These are phyloP conservation scores for Capsicum chinense DNA, from an alignment of 257 asterid species.

Conservation along the genomic window DNA sequence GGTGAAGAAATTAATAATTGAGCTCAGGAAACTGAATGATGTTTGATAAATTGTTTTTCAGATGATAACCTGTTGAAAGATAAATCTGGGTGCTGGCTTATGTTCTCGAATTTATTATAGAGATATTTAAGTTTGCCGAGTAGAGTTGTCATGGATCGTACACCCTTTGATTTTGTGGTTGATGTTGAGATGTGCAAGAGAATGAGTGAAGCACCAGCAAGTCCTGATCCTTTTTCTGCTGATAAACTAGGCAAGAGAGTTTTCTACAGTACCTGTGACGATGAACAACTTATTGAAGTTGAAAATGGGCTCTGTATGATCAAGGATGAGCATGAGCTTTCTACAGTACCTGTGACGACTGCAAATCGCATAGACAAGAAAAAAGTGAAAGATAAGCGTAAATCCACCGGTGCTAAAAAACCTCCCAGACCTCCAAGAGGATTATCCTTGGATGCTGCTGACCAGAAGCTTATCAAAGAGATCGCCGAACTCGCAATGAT, in stretches of 20 bases:
- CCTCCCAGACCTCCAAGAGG: slow-evolving; percentile 87
- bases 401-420: slow-evolving; percentile 60
- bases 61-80: not conserved
- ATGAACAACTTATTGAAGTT: slow-evolving; percentile 31
- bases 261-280: slow-evolving; percentile 32
- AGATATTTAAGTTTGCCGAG: not conserved
- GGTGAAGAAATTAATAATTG: not conserved
- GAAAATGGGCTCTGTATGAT: slow-evolving; percentile 33
- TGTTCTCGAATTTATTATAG: not conserved
- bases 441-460: slow-evolving; percentile 79
- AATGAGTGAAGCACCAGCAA: slow-evolving; percentile 39
- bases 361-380: slow-evolving; percentile 40
- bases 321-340: slow-evolving; percentile 23
- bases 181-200: slow-evolving; percentile 52
- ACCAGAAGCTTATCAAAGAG: slow-evolving; percentile 78
- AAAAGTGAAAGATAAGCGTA: slow-evolving; percentile 56
- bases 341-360: slow-evolving; percentile 33
- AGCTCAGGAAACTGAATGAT: not conserved
- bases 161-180: slow-evolving; percentile 42
- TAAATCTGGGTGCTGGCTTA: not conserved
- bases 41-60: not conserved
- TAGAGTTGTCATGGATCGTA: slow-evolving; percentile 43
- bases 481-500: slow-evolving; percentile 69
- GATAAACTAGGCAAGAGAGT: slow-evolving; percentile 31
- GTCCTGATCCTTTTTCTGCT: slow-evolving; percentile 34